Conservation (phyloP, 257 asterid species). For the Cruciata laevipes region DNA sequence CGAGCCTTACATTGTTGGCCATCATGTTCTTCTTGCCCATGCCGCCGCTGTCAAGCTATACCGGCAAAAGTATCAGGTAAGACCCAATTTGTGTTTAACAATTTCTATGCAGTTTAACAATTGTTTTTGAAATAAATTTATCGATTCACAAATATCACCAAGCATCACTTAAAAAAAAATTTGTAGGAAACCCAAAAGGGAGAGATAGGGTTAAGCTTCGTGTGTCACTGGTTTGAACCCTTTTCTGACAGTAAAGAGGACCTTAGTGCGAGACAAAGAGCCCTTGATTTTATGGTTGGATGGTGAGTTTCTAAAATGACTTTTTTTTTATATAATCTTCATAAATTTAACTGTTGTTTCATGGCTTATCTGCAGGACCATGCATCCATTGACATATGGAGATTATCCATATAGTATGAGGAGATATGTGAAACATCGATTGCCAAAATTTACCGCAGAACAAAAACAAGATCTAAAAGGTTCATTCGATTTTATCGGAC, state of each 20-base stretch:
- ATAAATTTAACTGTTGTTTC: too few relatives aligned
- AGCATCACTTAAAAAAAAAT: too few relatives aligned
- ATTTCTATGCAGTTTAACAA: too few relatives aligned
- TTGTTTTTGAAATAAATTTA: too few relatives aligned
- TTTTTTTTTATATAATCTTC: too few relatives aligned
- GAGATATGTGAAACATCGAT: background rate
- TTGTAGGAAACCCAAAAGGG: constrained; percentile 20
- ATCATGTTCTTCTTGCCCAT: constrained; percentile 14
- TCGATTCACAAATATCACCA: too few relatives aligned
- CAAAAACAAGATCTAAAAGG: constrained; percentile 5
- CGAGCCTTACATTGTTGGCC: constrained; percentile 21
- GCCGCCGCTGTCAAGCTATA: constrained; percentile 1
- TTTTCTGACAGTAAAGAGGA: constrained; percentile 5
- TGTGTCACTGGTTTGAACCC: constrained; percentile 20
- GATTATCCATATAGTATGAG: constrained; percentile 15
- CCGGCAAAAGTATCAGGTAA: background rate
- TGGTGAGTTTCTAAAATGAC: constrained; percentile 37
- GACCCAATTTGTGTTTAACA: too few relatives aligned
- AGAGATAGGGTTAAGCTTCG: constrained; percentile 19
- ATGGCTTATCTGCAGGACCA: constrained; percentile 4
- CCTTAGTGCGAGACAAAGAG: constrained; percentile 22
- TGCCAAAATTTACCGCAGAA: constrained; percentile 11
- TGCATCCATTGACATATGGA: constrained; percentile 14
- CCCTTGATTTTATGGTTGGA: constrained; percentile 49
- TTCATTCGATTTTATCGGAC: constrained; percentile 17